Evolutionary conservation across 2,329 filamentous ascomycete species (phyloP), one percentile per base, ranked within the genome.

Genomic region (Beauveria caledonica): DNA sequence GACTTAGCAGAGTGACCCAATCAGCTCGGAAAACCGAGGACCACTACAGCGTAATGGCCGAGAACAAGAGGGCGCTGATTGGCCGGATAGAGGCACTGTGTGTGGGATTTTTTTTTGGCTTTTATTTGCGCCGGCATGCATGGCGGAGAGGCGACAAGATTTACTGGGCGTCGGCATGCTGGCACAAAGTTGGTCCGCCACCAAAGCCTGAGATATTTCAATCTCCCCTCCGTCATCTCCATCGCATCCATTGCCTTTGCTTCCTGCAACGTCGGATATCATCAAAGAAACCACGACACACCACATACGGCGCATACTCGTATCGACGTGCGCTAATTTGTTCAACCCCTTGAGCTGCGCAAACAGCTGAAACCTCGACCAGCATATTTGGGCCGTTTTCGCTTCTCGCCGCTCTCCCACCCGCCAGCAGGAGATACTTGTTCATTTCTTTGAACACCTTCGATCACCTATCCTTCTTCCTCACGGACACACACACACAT

Each of bases 41-140:
- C 63, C 62, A 48, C 55, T 46, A 33, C 44, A 51, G 39, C 62
- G 48, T 62, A 59, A 71, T 70, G 62, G 63, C 61, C 48, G 54
- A 63, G 55, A 62, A 63, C 62, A 63, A 39, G 50, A 61, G 63
- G 58, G 25, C 48, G 63, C 46, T 71, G 67, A 72, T 72, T 72
- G 67, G 69, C 65, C 64, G 67, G 63, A 53, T 50, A 60, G n/a
- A 15, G 13, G 19, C 19, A 19, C n/a, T 27, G 23, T 19, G 36
- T 46, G 36, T 49, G 46, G 39, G 54, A 46, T 29, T 25, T 40
- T 27, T 58, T 60, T 62, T 60, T 55, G 59, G 61, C 63, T 62
- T 60, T 62, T 59, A 51, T 36, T 25, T 46, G 46, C 39, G 49
- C 60, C 29, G 42, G 53, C 27, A 13, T 45, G 19, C 29, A 27